A percentile compares a stretch with the other conserved stretches of the same genome.
phyloP scores from a whole-genome alignment of 768 basidiomycete species.

The Boletus sp. region DNA sequence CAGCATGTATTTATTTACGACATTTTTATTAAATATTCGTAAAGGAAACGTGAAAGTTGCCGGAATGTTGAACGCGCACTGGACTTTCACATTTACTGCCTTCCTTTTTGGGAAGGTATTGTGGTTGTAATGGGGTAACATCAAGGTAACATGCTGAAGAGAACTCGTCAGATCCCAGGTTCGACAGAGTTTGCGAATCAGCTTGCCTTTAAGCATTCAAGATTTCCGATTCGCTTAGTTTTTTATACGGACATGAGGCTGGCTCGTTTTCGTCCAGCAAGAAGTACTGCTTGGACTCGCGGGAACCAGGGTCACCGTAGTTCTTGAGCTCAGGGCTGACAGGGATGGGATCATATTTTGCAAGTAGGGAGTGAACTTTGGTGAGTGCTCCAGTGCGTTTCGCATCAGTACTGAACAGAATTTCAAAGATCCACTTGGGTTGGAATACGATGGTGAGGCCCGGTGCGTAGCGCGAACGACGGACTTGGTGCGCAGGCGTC shows the following conservation, averaged over 20 bases:
- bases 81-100: no score
- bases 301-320: constrained; percentile 20
- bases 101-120: constrained; percentile 5
- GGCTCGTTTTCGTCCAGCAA: constrained; percentile 21
- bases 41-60: not conserved
- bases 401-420: constrained; percentile 18
- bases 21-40: not conserved
- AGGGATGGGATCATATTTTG: constrained; percentile 20
- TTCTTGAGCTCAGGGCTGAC: constrained; percentile 24
- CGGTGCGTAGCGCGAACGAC: constrained; percentile 18
- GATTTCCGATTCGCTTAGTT: not conserved
- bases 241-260: constrained; percentile 15
- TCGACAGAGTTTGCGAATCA: not conserved
- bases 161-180: not conserved
- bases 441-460: constrained; percentile 23
- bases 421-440: constrained; percentile 25
- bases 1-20: no score
- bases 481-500: constrained; percentile 21
- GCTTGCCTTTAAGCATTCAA: not conserved
- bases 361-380: constrained; percentile 16
- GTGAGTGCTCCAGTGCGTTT: constrained; percentile 17
- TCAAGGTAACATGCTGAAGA: not conserved
- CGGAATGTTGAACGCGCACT: no score
- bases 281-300: constrained; percentile 24
- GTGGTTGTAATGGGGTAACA: not conserved